Evolutionary conservation across 345 rosid genomes (phyloP).

Genomic region (Aurinia saxatilis): DNA sequence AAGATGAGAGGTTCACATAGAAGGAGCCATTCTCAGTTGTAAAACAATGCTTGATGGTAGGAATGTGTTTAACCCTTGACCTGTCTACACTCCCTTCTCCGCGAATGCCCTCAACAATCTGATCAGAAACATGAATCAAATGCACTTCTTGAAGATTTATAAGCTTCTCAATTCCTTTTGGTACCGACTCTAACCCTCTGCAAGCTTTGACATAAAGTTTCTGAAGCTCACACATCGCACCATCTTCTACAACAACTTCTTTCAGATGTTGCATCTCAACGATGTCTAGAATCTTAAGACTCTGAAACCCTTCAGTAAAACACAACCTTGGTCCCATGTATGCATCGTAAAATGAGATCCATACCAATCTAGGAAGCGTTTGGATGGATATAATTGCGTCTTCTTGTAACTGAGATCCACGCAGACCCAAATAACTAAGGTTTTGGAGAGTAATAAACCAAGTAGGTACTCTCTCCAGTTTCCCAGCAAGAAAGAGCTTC

Average conservation of each 20-base stretch:
- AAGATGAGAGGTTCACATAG: slow-evolving; percentile 24
- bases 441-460: slow-evolving; percentile 34
- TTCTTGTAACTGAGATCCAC: slow-evolving; percentile 25
- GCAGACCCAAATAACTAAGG: slow-evolving; percentile 11
- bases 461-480: slow-evolving; percentile 25
- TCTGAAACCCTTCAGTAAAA: slow-evolving; percentile 22
- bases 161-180: slow-evolving; percentile 17
- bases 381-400: slow-evolving; percentile 11
- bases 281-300: slow-evolving; percentile 15
- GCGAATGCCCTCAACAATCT: slow-evolving; percentile 15
- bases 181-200: slow-evolving; percentile 15
- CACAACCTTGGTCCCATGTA: slow-evolving; percentile 1
- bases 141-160: slow-evolving; percentile 9
- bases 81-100: slow-evolving; percentile 10
- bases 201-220: slow-evolving; percentile 6
- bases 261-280: not conserved
- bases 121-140: slow-evolving; percentile 20
- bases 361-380: slow-evolving; percentile 28
- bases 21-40: slow-evolving; percentile 22
- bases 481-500: slow-evolving; percentile 27
- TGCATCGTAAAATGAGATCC: slow-evolving; percentile 25
- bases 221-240: slow-evolving; percentile 20
- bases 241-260: slow-evolving; percentile 14
- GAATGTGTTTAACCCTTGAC: slow-evolving; percentile 18
- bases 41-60: slow-evolving; percentile 15